These are phyloP conservation scores for Lachnellula occidentalis DNA, from an alignment of 2,329 filamentous ascomycete genomes.

Conservation along the genomic window DNA sequence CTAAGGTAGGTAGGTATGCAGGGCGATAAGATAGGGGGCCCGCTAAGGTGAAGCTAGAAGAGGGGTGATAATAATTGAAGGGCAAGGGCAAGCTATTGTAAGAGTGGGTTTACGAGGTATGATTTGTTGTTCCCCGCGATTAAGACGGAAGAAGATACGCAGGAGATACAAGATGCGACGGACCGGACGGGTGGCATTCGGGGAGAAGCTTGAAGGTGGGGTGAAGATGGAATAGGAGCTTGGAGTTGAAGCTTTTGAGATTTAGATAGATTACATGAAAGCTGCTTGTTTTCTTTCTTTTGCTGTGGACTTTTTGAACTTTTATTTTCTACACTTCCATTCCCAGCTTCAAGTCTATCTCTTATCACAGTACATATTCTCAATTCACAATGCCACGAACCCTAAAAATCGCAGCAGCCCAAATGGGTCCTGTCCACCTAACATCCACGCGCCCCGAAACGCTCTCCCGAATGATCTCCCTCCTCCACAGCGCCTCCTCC, in stretches of 20 bases:
- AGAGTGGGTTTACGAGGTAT: too few species aligned
- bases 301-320: neutral
- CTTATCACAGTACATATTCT: too few species aligned
- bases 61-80: neutral
- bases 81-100: neutral
- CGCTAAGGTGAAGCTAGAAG: too few species aligned
- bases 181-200: too few species aligned
- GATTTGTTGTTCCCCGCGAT: too few species aligned
- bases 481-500: slow-evolving; percentile 41
- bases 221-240: neutral
- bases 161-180: too few species aligned
- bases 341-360: neutral
- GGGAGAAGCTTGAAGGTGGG: neutral
- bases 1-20: too few species aligned
- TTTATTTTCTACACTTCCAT: neutral
- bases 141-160: too few species aligned
- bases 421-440: slow-evolving; percentile 44
- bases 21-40: neutral
- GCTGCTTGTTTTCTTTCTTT: neutral
- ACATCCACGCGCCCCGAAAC: slow-evolving; percentile 38
- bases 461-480: slow-evolving; percentile 43
- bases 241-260: neutral
- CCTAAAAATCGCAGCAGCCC: slow-evolving; percentile 47
- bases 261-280: neutral
- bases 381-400: slow-evolving; percentile 32